Percentiles rank a stretch among this genome's conserved stretches.
phyloP scores from a whole-genome alignment of 345 rosid genomes.

The Limnanthes douglasii region DNA sequence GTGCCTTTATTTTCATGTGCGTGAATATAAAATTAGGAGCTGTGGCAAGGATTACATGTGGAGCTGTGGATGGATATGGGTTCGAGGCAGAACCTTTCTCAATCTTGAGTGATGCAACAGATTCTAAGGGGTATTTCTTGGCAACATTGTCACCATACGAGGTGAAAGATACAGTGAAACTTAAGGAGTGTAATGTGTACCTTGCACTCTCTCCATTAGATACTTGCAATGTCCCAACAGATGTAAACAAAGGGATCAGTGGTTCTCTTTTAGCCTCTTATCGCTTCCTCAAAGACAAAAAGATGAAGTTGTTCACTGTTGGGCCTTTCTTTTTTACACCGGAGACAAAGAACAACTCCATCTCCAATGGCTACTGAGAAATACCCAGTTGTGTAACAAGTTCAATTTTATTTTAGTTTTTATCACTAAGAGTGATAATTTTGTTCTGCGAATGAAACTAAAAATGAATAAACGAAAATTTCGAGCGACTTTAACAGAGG shows the following conservation, averaged over 20 bases:
- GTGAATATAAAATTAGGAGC: constrained; percentile 40
- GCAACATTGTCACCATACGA: constrained; percentile 41
- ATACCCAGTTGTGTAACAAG: background rate
- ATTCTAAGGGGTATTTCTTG: constrained; percentile 37
- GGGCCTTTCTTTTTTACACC: constrained; percentile 41
- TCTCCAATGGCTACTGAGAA: constrained; percentile 16
- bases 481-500: background rate
- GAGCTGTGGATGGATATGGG: constrained; percentile 29
- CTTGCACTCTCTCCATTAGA: constrained; percentile 33
- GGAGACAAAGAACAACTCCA: constrained; percentile 10
- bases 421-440: background rate
- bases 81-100: constrained; percentile 39
- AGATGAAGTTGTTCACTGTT: constrained; percentile 39
- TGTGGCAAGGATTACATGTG: constrained; percentile 49
- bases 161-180: constrained; percentile 12
- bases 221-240: constrained; percentile 31
- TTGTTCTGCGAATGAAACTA: background rate
- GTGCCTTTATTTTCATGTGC: no score
- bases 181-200: constrained; percentile 41
- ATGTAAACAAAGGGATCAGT: constrained; percentile 32
- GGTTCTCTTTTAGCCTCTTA: constrained; percentile 34
- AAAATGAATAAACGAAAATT: background rate
- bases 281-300: constrained; percentile 13
- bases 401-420: no score
- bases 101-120: constrained; percentile 36